phyloP scores from a whole-genome alignment of 164 flowering plant species.

The Tetrastigma voinierianum region DNA sequence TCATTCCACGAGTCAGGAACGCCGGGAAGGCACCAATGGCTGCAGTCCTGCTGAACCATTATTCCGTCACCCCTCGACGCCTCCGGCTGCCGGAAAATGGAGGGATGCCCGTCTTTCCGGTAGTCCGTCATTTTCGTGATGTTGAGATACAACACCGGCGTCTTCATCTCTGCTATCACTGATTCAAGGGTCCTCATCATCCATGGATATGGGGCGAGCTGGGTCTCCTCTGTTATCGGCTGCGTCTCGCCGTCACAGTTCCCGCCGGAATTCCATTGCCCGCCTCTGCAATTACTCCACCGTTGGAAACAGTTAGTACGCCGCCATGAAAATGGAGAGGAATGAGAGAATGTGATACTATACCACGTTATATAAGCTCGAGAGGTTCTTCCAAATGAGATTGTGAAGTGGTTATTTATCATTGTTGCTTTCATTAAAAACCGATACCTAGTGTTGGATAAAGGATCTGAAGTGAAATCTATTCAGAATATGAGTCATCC shows the following conservation, averaged over 20 bases:
- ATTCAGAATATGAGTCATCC: no score
- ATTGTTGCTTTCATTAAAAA: no score
- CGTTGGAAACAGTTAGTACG: neutral
- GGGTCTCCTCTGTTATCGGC: conserved; percentile 38
- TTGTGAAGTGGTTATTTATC: no score
- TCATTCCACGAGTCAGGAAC: conserved; percentile 63
- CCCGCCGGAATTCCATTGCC: conserved; percentile 69
- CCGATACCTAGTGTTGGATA: no score
- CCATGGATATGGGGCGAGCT: conserved; percentile 41
- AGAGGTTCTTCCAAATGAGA: no score
- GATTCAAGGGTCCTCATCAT: conserved; percentile 55
- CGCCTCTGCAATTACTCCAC: conserved; percentile 46
- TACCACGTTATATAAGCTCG: no score
- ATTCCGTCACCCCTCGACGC: conserved; percentile 5
- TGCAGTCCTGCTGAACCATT: conserved; percentile 52
- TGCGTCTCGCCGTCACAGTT: conserved; percentile 43
- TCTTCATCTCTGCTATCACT: conserved; percentile 46
- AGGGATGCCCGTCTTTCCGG: conserved; percentile 70
- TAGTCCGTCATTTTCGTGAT: conserved; percentile 58
- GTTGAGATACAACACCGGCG: conserved; percentile 54
- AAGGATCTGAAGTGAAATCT: no score
- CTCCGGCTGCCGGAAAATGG: conserved; percentile 33
- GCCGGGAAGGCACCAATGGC: conserved; percentile 70
- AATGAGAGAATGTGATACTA: neutral
- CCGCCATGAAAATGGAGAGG: neutral